A percentile compares a stretch with the other conserved stretches of the same genome.
phyloP scores from a whole-genome alignment of 176 grass and related monocot genomes.

The Coix lacrymajobi region DNA sequence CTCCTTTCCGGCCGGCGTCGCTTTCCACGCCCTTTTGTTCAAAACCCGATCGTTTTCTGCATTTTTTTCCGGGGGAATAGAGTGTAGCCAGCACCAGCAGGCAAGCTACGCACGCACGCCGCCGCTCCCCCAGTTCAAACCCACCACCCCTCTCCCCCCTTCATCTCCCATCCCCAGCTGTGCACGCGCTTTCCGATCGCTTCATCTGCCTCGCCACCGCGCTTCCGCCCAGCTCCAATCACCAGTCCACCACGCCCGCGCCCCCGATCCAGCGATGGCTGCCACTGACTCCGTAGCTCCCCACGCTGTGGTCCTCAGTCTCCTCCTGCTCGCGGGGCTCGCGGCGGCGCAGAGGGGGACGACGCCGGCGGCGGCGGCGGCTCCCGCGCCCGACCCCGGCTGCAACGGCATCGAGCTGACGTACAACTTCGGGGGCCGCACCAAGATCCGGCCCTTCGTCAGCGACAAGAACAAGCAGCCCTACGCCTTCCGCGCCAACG shows the following conservation, averaged over 20 bases:
- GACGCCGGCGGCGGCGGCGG: constrained; percentile 10
- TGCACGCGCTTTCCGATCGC: constrained; percentile 64
- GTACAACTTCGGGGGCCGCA: constrained; percentile 30
- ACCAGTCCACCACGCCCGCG: background rate
- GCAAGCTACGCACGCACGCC: constrained; percentile 32
- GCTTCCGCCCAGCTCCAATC: constrained; percentile 6
- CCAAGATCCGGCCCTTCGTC: constrained; percentile 68
- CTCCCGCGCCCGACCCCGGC: constrained; percentile 53
- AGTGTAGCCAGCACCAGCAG: background rate
- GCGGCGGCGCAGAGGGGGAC: constrained; percentile 32
- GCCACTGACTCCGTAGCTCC: background rate
- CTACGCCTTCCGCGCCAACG: constrained; percentile 61
- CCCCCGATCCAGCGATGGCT: constrained; percentile 43
- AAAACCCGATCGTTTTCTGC: constrained; percentile 9
- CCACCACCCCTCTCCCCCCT: background rate
- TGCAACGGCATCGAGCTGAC: constrained; percentile 78
- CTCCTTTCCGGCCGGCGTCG: constrained; percentile 23
- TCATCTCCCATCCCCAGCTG: constrained; percentile 18
- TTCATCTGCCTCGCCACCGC: constrained; percentile 31
- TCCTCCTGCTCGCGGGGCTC: constrained; percentile 37
- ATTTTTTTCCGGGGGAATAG: background rate
- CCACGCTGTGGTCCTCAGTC: constrained; percentile 13
- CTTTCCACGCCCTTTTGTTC: constrained; percentile 42
- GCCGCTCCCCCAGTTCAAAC: constrained; percentile 63
- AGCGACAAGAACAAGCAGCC: constrained; percentile 53